These are phyloP conservation scores for Yamadazyma paraphyllophila DNA, from an alignment of 805 yeast species.

Conservation along the genomic window DNA sequence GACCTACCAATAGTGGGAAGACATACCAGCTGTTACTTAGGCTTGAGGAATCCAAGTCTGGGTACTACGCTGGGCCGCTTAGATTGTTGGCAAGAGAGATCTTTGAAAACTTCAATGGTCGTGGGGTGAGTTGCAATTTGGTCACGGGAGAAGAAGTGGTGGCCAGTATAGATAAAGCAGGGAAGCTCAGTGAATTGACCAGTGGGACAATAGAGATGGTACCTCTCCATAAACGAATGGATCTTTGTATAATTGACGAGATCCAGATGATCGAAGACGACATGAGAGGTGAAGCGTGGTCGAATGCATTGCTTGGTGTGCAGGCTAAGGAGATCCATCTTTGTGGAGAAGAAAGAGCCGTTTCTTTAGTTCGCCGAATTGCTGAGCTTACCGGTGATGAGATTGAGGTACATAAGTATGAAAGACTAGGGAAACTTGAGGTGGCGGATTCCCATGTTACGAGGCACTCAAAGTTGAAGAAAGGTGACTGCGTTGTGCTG, in stretches of 20 bases:
- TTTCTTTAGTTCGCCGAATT: conserved; percentile 61
- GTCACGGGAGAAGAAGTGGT: conserved; percentile 95
- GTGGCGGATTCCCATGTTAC: conserved; percentile 43
- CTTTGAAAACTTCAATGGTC: conserved; percentile 70
- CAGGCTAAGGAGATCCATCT: conserved; percentile 82
- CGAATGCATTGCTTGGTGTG: conserved; percentile 83
- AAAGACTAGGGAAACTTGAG: conserved; percentile 69
- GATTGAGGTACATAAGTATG: conserved; percentile 64
- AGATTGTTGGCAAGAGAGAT: conserved; percentile 89
- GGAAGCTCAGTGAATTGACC: conserved; percentile 70
- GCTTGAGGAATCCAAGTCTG: conserved; percentile 62
- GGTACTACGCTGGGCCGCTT: conserved; percentile 93
- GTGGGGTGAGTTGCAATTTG: conserved; percentile 72
- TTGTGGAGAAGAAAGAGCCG: conserved; percentile 90
- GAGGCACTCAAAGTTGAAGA: conserved; percentile 39
- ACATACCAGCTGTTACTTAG: conserved; percentile 78
- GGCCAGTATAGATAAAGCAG: conserved; percentile 63
- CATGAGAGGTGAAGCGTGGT: conserved; percentile 90
- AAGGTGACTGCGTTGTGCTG: conserved; percentile 89
- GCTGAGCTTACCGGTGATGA: conserved; percentile 76
- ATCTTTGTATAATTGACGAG: conserved; percentile 90
- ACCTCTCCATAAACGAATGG: conserved; percentile 64
- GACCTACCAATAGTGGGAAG: conserved; percentile 97
- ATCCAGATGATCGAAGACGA: conserved; percentile 90
- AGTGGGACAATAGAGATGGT: conserved; percentile 95